Conservation (phyloP, 2,329 filamentous ascomycete genomes). For the Claviceps cyperi region DNA sequence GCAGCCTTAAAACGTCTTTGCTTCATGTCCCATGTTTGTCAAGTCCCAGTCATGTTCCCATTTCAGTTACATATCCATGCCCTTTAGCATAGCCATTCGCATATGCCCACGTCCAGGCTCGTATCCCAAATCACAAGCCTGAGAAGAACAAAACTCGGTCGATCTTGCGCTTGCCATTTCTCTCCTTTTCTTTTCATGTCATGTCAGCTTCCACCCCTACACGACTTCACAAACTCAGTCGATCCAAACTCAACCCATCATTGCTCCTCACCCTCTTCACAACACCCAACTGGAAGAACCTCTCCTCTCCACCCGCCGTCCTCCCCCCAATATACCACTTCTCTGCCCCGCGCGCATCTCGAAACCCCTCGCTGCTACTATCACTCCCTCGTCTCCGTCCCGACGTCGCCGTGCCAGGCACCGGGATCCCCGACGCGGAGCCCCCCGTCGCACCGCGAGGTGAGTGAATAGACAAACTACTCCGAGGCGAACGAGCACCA, state of each 20-base stretch:
- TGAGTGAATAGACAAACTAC: conserved; percentile 17
- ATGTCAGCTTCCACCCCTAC: neutral
- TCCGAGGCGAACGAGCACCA: conserved; percentile 14
- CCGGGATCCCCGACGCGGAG: conserved; percentile 14
- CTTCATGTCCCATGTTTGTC: neutral
- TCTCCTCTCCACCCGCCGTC: conserved; percentile 63
- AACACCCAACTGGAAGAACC: conserved; percentile 69
- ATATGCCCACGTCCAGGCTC: neutral
- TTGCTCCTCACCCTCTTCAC: conserved; percentile 59
- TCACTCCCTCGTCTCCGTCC: conserved; percentile 52
- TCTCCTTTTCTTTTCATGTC: neutral
- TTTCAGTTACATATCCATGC: neutral
- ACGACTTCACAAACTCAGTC: conserved; percentile 50
- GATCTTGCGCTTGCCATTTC: neutral
- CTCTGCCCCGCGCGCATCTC: conserved; percentile 55
- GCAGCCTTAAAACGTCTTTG: conserved; percentile 1
- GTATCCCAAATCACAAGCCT: neutral
- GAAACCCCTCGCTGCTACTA: conserved; percentile 61
- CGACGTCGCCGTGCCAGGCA: conserved; percentile 25
- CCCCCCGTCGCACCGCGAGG: conserved; percentile 11
- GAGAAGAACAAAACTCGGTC: too few species aligned
- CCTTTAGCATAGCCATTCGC: neutral
- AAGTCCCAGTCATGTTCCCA: conserved; percentile 1
- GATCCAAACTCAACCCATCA: conserved; percentile 60
- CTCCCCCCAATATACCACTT: conserved; percentile 73